phyloP scores from a whole-genome alignment of 169 alveolate species.

The Plasmodium malariae region DNA sequence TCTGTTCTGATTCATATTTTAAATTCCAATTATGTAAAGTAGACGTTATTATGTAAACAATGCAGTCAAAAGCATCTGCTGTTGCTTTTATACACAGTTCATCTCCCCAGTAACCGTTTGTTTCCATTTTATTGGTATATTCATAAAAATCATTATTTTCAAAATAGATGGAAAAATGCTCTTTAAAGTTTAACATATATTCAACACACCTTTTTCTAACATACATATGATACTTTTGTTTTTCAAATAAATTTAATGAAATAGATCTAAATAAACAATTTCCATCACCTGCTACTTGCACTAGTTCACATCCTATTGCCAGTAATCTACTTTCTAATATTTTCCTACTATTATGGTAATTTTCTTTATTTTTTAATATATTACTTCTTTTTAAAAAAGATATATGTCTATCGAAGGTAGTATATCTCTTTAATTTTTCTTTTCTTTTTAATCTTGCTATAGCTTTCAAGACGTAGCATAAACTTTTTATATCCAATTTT shows the following conservation, averaged over 20 bases:
- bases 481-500: slow-evolving; percentile 36
- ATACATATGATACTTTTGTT: slow-evolving; percentile 77
- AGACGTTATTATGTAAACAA: slow-evolving; percentile 82
- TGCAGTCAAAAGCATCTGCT: slow-evolving; percentile 82
- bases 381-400: slow-evolving; percentile 44
- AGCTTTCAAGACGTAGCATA: slow-evolving; percentile 7
- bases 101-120: slow-evolving; percentile 85
- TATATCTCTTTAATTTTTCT: slow-evolving; percentile 21
- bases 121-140: slow-evolving; percentile 77
- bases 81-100: slow-evolving; percentile 82
- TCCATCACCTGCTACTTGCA: slow-evolving; percentile 80
- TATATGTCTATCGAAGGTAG: slow-evolving; percentile 48
- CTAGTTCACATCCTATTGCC: slow-evolving; percentile 75
- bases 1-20: slow-evolving; percentile 75
- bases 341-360: slow-evolving; percentile 16
- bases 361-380: not conserved
- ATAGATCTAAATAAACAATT: slow-evolving; percentile 84
- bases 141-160: slow-evolving; percentile 37
- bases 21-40: slow-evolving; percentile 79
- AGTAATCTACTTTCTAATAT: slow-evolving; percentile 77
- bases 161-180: slow-evolving; percentile 78
- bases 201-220: slow-evolving; percentile 77
- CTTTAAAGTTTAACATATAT: slow-evolving; percentile 71
- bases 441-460: slow-evolving; percentile 12
- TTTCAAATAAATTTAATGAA: slow-evolving; percentile 78